phyloP scores from a whole-genome alignment of 179 eudicot species.

The Camellia oleifera region DNA sequence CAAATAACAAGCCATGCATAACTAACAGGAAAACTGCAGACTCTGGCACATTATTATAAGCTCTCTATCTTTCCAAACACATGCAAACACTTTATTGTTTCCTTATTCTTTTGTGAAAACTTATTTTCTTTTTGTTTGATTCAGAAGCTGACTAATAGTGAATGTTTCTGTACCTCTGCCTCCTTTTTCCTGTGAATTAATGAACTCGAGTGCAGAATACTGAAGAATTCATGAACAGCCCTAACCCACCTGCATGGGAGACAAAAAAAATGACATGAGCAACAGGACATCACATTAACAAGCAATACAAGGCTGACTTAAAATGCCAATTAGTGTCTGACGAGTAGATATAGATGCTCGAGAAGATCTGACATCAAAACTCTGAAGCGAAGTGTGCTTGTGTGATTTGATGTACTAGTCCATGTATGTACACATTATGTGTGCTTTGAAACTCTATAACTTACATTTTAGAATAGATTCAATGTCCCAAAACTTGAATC shows the following conservation, averaged over 20 bases:
- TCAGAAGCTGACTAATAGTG: background rate
- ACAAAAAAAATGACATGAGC: background rate
- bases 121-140: slow-evolving; percentile 1
- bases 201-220: slow-evolving; percentile 52
- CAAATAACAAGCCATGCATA: slow-evolving; percentile 3
- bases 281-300: background rate
- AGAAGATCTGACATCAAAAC: background rate
- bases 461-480: background rate
- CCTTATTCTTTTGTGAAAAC: background rate
- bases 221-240: slow-evolving; percentile 72
- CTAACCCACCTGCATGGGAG: slow-evolving; percentile 85
- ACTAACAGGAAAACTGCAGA: background rate
- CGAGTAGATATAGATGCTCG: background rate
- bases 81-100: background rate
- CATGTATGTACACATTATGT: background rate
- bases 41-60: background rate
- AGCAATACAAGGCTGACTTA: background rate
- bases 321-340: background rate
- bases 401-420: background rate
- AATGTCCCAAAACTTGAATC: background rate
- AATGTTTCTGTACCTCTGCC: slow-evolving; percentile 45
- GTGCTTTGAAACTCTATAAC: background rate
- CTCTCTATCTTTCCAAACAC: background rate
- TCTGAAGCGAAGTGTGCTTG: background rate
- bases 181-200: slow-evolving; percentile 49